Evolutionary conservation across 208 protist genomes (phyloP).

Genomic region (Trichomonas tenax): DNA sequence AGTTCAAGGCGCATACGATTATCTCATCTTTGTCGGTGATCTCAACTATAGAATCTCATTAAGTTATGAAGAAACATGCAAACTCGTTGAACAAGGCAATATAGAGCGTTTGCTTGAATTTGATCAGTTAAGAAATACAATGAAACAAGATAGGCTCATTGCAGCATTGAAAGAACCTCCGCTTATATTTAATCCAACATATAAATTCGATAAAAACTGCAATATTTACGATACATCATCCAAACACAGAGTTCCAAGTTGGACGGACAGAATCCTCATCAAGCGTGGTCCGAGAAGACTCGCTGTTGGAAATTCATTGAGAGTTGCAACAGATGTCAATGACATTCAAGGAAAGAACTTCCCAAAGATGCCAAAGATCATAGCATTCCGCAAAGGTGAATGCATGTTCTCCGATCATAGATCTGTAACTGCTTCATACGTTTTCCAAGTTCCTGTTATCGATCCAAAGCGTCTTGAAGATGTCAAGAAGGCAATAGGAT

Average conservation of each 20-base stretch:
- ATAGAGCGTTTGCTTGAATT: background rate
- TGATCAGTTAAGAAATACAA: background rate
- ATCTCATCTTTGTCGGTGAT: background rate
- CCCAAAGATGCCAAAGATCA: background rate
- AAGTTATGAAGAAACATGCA: background rate
- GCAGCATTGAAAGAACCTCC: constrained; percentile 26
- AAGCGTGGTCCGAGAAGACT: background rate
- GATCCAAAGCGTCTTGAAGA: background rate
- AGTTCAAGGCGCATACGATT: background rate
- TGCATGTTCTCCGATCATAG: background rate
- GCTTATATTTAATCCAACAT: constrained; percentile 37
- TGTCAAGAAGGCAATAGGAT: background rate
- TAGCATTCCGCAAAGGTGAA: background rate
- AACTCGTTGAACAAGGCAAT: background rate
- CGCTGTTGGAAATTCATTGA: background rate
- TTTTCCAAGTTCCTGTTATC: background rate
- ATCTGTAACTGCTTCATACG: background rate
- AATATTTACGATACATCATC: constrained; percentile 28
- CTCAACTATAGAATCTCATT: background rate
- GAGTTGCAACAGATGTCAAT: background rate
- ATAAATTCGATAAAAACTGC: constrained; percentile 37
- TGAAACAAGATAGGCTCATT: constrained; percentile 21
- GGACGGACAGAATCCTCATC: constrained; percentile 33
- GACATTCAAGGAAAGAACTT: background rate
- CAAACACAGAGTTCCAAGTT: constrained; percentile 35